Evolutionary conservation across 2,329 filamentous ascomycete genomes (phyloP), one percentile per base, ranked within the genome.

Genomic region (Aureobasidium sp.): DNA sequence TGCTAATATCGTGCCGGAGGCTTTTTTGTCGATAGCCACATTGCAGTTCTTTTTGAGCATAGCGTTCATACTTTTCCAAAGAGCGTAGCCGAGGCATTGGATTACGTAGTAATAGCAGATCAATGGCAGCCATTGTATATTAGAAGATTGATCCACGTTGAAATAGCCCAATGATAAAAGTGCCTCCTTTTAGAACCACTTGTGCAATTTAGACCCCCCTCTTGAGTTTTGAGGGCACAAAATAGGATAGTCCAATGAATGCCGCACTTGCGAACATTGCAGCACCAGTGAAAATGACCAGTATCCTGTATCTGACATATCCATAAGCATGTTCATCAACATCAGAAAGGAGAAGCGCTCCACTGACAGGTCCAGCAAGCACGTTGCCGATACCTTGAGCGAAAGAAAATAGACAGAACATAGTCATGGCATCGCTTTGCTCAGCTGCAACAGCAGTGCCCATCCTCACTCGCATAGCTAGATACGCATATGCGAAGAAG

Each of bases 381-480:
- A 71, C 65, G 51, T 71, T 70, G 3, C 68, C 69, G 48, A 69
- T 59, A 1, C 68, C 68, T 37, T 70, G 68, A 13, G 64, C 68
- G 32, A 69, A 66, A 39, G 66, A 69, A n/a, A 70, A 63, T 3
- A 69, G 27, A 4, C 67, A 66, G 52, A 68, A 71, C 0, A 66
- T 65, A 13, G 65, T 63, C 32, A 69, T 66, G 0, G 66, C 62
- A 17, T 67, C 64, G 10, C 51, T 64, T 5, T 65, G 64, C 12
- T 69, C 67, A 34, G 46, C 50, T n/a, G 65, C 66, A 23, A 70
- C 65, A 12, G 61, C 41, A 4, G 61, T 68, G 12, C 68, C 67
- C 68, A 70, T 71, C 13, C 69, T 47, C 4, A 61, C 68, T 65
- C 68, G 68, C 26, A 68, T 44, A 2, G 68, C 69, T 1, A 74